Base-by-base conservation (phyloP, 768 basidiomycete species). In the Hebeloma cylindrosporum region DNA sequence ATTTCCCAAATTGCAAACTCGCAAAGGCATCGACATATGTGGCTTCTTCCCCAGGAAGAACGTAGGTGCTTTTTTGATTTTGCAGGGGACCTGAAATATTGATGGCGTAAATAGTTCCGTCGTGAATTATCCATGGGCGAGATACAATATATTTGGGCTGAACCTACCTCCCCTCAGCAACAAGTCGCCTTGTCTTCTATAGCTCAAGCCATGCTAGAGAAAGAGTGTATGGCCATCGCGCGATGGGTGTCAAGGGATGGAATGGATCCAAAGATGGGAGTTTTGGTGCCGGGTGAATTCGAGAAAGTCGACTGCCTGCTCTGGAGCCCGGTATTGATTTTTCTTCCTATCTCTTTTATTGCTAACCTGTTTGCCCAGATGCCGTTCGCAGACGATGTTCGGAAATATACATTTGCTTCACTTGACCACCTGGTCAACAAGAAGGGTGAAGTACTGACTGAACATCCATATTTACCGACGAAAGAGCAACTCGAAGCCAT, bases 301-400 rank as follows among this genome's bases (percentile, higher is more conserved):
- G 77, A 81, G 0, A 74, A 80, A 13, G 72, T 88, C 7, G 91
- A 96, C 55, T 89, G 82, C 58, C 68, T 95, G 45, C 72, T 92
- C 35, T 96, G 87, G 89, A 79, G 80, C 16, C 85, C 85, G 70
- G 93, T 91, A 57, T 33, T 71, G 59, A 22, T 33, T 16, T 5
- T 23, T 25, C 5, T 10, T 32, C 13, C 11, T 7, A 9, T 36
- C 17, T 0, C 27, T 9, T 11, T n/a, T 16, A 16, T 14, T 3
- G 7, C 7, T 33, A 13, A 46, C 22, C 30, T n/a, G 23, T 42
- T 22, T 34, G 31, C 16, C 7, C 17, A 94, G 92, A 80, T 97
- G 78, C 95, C 95, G 0, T 97, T 96, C 59, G 92, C 92, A 2
- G 95, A 99, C 60, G 95, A 99, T 56, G 74, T 93, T 40, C 81